These are phyloP conservation scores for Alternaria panax DNA, from an alignment of 2,329 filamentous ascomycete species.

Conservation along the genomic window DNA sequence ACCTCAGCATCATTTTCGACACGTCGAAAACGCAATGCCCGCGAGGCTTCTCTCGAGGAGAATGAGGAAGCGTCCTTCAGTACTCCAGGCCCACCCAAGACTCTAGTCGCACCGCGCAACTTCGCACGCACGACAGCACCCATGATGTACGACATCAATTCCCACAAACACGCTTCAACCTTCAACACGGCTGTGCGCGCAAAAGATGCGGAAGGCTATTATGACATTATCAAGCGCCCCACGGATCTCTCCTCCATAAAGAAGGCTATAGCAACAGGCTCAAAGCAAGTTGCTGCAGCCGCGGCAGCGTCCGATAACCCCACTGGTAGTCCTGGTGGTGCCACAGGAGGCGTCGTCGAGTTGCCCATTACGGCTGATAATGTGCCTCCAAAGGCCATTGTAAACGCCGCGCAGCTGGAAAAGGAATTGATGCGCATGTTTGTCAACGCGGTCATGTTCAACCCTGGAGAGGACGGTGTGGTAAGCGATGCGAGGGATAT, in stretches of 20 bases:
- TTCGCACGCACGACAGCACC: slow-evolving; percentile 57
- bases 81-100: slow-evolving; percentile 35
- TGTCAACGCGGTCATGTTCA: slow-evolving; percentile 98
- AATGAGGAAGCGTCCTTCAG: slow-evolving; percentile 37
- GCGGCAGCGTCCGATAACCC: slow-evolving; percentile 60
- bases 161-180: slow-evolving; percentile 61
- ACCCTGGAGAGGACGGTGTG: slow-evolving; percentile 86
- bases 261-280: slow-evolving; percentile 57
- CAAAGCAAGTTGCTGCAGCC: slow-evolving; percentile 65
- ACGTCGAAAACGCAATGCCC: slow-evolving; percentile 54
- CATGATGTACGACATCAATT: slow-evolving; percentile 60
- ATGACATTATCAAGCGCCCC: slow-evolving; percentile 60
- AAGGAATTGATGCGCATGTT: slow-evolving; percentile 97
- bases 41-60: slow-evolving; percentile 44
- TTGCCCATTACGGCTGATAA: slow-evolving; percentile 77
- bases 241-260: slow-evolving; percentile 61
- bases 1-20: slow-evolving; percentile 35
- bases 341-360: slow-evolving; percentile 49
- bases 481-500: slow-evolving; percentile 88
- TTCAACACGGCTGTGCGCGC: slow-evolving; percentile 59
- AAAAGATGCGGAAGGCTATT: slow-evolving; percentile 60
- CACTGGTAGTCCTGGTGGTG: slow-evolving; percentile 66
- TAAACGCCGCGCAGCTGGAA: slow-evolving; percentile 92
- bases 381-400: slow-evolving; percentile 84
- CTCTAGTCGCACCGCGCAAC: slow-evolving; percentile 57